Base-by-base conservation (phyloP, 805 yeast species). In the Kodamaea jinghongensis region DNA sequence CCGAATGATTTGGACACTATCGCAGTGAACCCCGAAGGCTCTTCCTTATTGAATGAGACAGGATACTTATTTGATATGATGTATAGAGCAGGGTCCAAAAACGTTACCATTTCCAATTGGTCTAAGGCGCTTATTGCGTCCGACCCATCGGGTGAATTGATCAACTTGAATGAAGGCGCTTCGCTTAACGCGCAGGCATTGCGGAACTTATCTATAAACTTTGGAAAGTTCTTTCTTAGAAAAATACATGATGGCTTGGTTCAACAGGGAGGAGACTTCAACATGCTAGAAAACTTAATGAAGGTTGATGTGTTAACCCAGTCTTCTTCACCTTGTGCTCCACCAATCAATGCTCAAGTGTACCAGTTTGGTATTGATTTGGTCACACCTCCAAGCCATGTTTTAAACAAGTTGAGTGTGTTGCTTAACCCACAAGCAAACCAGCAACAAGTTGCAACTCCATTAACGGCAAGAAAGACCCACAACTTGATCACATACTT, bases 61-160 rank as follows among this genome's bases (percentile, higher is more conserved):
- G 99, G 96, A 0, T 87, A 88, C 47, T 65, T 95, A 10, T 87
- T 79, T 61, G 98, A 95, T 54, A 91, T 93, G 99, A 74, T 91
- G 63, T 74, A 73, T 30, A 86, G 86, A 56, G 88, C 96, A 0
- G 63, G 74, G 10, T 93, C 95, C 0, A 75, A 76, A 28, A 56
- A 51, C 49, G 88, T 91, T 51, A 78, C 86, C 28, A 83, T 96
- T 0, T 70, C 89, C 2, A 93, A 93, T 55, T 88, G 91, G 54
- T 83, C 70, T 2, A 63, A 64, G 34, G 56, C 60, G 4, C 47
- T 69, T 38, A 61, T 54, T 39, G 51, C 61, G n/a, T 56, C 56
- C 41, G 47, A 44, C 1, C 77, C 76, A 23, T 86, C 86, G 0
- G 54, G 63, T 13, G 82, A 81, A 0, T 63, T 87, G 10, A 49